These are phyloP conservation scores for Cephaloascus albidus DNA, from an alignment of 805 yeast species.

Conservation along the genomic window DNA sequence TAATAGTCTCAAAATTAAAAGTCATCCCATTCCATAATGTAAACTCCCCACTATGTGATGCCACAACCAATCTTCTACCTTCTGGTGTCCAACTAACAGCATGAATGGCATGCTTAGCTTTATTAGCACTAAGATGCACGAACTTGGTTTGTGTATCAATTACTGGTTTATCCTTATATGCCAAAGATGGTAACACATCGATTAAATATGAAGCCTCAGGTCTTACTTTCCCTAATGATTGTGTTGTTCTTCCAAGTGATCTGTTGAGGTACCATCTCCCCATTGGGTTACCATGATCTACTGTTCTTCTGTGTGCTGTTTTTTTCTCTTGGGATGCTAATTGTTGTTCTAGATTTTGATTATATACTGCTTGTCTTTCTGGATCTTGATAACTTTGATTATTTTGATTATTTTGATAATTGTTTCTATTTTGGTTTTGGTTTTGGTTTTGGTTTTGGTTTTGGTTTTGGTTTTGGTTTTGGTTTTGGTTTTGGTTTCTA, in stretches of 20 bases:
- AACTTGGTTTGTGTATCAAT: slow-evolving; percentile 71
- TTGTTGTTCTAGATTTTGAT: slow-evolving; percentile 30
- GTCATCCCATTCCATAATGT: slow-evolving; percentile 96
- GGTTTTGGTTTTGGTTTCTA: no score
- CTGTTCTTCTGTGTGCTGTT: slow-evolving; percentile 54
- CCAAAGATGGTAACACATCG: slow-evolving; percentile 56
- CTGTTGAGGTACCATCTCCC: slow-evolving; percentile 50
- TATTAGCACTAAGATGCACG: slow-evolving; percentile 85
- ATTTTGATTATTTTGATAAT: slow-evolving; percentile 1
- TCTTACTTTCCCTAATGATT: slow-evolving; percentile 41
- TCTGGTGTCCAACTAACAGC: slow-evolving; percentile 96
- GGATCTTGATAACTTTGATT: slow-evolving; percentile 4
- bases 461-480: no score
- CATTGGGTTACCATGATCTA: slow-evolving; percentile 70
- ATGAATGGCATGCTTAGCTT: slow-evolving; percentile 84
- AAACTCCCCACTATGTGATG: slow-evolving; percentile 90
- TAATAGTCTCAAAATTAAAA: slow-evolving; percentile 90
- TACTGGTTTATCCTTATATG: slow-evolving; percentile 40
- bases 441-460: no score
- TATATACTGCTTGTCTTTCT: slow-evolving; percentile 14
- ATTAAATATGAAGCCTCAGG: slow-evolving; percentile 63
- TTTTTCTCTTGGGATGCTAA: slow-evolving; percentile 38
- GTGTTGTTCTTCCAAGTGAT: slow-evolving; percentile 31
- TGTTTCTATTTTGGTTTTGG: slow-evolving; percentile 1
- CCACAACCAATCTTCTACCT: slow-evolving; percentile 83